Conservation (phyloP, 73 alveolate species). For the Stentor coeruleus region DNA sequence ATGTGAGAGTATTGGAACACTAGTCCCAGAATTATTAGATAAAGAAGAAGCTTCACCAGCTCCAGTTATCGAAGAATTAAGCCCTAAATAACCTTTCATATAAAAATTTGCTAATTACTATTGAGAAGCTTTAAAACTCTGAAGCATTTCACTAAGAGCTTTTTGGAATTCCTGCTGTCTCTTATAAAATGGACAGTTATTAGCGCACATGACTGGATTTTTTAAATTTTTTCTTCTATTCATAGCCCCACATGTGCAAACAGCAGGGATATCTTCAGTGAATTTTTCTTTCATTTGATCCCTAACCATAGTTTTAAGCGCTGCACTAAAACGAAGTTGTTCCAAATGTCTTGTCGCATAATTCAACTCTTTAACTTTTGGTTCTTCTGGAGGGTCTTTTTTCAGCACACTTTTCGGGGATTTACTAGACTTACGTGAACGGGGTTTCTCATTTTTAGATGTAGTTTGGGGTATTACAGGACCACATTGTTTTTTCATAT, state of each 20-base stretch:
- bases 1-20: background rate
- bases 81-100: too few relatives aligned
- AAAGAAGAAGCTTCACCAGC: conserved; percentile 14
- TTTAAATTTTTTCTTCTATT: conserved; percentile 13
- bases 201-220: conserved; percentile 47
- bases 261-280: conserved; percentile 3
- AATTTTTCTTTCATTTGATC: conserved; percentile 3
- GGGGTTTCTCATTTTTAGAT: background rate
- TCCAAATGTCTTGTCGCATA: background rate
- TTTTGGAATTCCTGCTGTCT: conserved; percentile 51
- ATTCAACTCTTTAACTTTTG: background rate
- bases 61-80: conserved; percentile 1
- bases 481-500: background rate
- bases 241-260: conserved; percentile 26
- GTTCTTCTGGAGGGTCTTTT: background rate
- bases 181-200: conserved; percentile 57
- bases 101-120: too few relatives aligned
- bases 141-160: conserved; percentile 50
- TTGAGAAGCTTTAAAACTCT: conserved; percentile 15
- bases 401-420: too few relatives aligned
- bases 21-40: conserved; percentile 10
- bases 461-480: background rate
- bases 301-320: background rate
- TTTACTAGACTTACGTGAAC: background rate
- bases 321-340: background rate